Evolutionary conservation across 129 eudicot species (phyloP), one percentile per base, ranked within the genome.

Genomic region (Lactuca saligna): DNA sequence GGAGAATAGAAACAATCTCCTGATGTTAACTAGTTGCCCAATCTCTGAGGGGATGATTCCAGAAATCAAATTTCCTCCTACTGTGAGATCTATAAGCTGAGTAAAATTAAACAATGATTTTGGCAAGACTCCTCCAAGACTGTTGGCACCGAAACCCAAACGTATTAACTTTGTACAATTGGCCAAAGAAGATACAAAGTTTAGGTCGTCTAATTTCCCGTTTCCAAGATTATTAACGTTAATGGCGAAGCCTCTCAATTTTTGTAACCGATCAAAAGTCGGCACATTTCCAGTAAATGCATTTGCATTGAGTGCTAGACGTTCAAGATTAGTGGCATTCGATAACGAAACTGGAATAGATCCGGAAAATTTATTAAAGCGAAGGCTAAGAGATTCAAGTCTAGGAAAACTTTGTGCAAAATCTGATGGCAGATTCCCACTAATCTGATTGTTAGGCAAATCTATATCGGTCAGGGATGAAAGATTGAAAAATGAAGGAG

Each of bases 81-180:
- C 12, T 5, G n/a, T 12, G 20, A 72, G 29, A 0, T 4, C 1
- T 0, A 41, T 31, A 33, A 79, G 74, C 12, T 8, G 58, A 10
- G 70, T 58, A 17, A 78, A 54, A 56, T 77, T 70, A 6, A 55
- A 57, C 7, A 73, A 0, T 1, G 57, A 54, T 34, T 54, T 54
- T 0, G 82, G 82, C 12, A 78, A 49, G 11, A 49, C 37, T 10
- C 82, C 82, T 71, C 62, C 57, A 15, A 78, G 58, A 11, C 49
- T 38, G 39, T 71, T 78, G 1, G 0, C 6, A 8, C 17, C 11
- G 0, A 78, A 35, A 10, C 17, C 71, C 41, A 57, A 46, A 5
- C 0, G 0, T 3, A 0, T 16, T 7, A 65, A 54, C 20, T 8
- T 10, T 20, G 69, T 57, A 17, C 78, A 78, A 31, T 78, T 71